Conservation (phyloP, 495 filamentous ascomycete species). For the Neurospora sp. region DNA sequence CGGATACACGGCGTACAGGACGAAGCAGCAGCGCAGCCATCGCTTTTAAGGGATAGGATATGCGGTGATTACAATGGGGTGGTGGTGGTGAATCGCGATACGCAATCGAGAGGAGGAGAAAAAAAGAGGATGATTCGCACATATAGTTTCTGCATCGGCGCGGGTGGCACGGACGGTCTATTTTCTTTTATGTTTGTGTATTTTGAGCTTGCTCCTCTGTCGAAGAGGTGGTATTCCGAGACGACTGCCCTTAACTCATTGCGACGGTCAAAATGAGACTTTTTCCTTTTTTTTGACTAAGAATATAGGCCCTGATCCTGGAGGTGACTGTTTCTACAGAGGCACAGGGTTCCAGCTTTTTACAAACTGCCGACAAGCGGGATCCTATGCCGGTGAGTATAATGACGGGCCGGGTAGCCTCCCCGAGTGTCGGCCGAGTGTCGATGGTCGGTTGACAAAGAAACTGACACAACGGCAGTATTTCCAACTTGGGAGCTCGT, state of each 20-base stretch:
- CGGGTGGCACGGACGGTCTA: not conserved
- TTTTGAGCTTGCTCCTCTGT: not conserved
- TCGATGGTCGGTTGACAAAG: not conserved
- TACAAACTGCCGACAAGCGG: not conserved
- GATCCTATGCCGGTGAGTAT: not conserved
- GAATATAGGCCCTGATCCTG: not conserved
- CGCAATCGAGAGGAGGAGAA: constrained; percentile 3
- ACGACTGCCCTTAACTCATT: not conserved
- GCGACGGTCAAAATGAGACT: not conserved
- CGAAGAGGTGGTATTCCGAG: not conserved
- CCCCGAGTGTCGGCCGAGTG: not conserved
- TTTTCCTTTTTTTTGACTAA: not conserved
- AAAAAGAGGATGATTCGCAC: constrained; percentile 2
- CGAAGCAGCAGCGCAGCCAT: constrained; percentile 57
- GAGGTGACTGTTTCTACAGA: not conserved
- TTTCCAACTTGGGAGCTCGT: not conserved
- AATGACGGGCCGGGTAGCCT: not conserved
- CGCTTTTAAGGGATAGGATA: constrained; percentile 51
- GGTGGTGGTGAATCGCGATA: constrained; percentile 1
- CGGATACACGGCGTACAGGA: constrained; percentile 71
- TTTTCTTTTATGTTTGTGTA: not conserved
- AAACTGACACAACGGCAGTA: not conserved
- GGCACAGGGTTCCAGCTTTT: not conserved
- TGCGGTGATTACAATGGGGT: not conserved
- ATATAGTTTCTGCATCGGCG: not conserved